Evolutionary conservation across 2,329 filamentous ascomycete species (phyloP).

Genomic region (Fonsecaea pugnacius): DNA sequence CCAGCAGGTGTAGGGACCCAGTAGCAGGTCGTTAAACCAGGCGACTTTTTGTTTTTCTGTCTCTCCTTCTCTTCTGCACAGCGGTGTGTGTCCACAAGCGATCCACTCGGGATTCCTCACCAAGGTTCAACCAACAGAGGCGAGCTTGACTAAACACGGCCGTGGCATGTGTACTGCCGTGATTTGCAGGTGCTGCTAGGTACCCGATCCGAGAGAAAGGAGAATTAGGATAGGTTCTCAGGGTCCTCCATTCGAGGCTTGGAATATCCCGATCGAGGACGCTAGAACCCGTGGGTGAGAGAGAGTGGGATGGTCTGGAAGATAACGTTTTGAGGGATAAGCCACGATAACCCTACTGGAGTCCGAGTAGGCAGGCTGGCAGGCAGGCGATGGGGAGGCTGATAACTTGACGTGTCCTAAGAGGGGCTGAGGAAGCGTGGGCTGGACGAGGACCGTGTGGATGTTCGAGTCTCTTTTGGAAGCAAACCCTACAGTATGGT

Average conservation of each 20-base stretch:
- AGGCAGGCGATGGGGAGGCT: not conserved
- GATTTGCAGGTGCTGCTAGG: slow-evolving; percentile 6
- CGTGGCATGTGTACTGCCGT: slow-evolving; percentile 21
- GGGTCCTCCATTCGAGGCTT: slow-evolving; percentile 1
- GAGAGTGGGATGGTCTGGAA: slow-evolving; percentile 17
- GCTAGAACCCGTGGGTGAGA: not conserved
- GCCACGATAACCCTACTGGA: slow-evolving; percentile 4
- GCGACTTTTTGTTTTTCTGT: slow-evolving; percentile 3
- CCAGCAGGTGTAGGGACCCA: not conserved
- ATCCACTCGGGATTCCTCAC: slow-evolving; percentile 23
- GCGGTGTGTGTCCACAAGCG: slow-evolving; percentile 23
- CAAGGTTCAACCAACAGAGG: slow-evolving; percentile 11
- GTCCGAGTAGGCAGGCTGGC: not conserved
- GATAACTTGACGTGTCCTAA: not conserved
- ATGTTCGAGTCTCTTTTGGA: not conserved
- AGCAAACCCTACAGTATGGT: not conserved
- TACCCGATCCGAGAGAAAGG: slow-evolving; percentile 10
- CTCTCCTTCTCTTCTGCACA: not conserved
- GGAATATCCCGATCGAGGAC: slow-evolving; percentile 1
- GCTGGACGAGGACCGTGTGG: not conserved
- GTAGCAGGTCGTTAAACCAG: slow-evolving; percentile 6
- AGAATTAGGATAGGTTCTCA: slow-evolving; percentile 5
- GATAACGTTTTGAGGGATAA: slow-evolving; percentile 8
- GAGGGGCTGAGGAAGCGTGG: not conserved
- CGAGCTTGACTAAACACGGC: slow-evolving; percentile 17